These are phyloP conservation scores for Lasiodiplodia gonubiensis DNA, from an alignment of 2,329 filamentous ascomycete species.

Conservation along the genomic window DNA sequence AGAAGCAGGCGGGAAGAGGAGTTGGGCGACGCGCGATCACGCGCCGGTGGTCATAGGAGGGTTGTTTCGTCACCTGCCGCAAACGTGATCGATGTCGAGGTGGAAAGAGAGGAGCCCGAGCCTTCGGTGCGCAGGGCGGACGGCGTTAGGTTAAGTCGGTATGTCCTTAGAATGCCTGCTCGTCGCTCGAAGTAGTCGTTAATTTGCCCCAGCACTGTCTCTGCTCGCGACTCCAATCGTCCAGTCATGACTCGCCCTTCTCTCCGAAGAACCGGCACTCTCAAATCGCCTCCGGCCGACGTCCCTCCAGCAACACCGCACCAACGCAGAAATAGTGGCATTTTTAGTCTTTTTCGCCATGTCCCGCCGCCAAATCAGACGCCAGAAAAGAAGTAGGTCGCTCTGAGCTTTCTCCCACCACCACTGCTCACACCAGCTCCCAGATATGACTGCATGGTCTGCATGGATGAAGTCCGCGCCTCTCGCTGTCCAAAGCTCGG, in stretches of 20 bases:
- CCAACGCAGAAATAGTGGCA: constrained; percentile 40
- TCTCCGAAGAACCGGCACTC: constrained; percentile 39
- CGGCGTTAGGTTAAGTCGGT: constrained; percentile 14
- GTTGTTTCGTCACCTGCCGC: constrained; percentile 39
- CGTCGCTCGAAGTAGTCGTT: constrained; percentile 23
- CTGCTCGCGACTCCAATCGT: constrained; percentile 40
- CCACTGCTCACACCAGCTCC: background rate
- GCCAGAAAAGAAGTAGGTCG: constrained; percentile 38
- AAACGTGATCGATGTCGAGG: constrained; percentile 39
- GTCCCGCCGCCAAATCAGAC: constrained; percentile 36
- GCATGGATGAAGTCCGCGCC: constrained; percentile 10
- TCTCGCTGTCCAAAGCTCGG: constrained; percentile 64
- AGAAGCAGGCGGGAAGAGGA: constrained; percentile 14
- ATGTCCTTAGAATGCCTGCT: background rate
- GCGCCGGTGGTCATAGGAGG: constrained; percentile 41
- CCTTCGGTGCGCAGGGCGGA: constrained; percentile 41
- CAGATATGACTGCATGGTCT: constrained; percentile 18
- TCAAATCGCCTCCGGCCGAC: constrained; percentile 36
- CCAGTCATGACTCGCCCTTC: constrained; percentile 39
- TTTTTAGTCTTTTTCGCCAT: constrained; percentile 41
- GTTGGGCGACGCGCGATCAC: constrained; percentile 36
- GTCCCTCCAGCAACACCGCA: constrained; percentile 33
- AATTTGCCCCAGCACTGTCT: constrained; percentile 37
- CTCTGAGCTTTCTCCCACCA: constrained; percentile 31
- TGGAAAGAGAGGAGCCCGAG: constrained; percentile 38